Conservation (phyloP, 768 basidiomycete species). For the Mycena polygramma region DNA sequence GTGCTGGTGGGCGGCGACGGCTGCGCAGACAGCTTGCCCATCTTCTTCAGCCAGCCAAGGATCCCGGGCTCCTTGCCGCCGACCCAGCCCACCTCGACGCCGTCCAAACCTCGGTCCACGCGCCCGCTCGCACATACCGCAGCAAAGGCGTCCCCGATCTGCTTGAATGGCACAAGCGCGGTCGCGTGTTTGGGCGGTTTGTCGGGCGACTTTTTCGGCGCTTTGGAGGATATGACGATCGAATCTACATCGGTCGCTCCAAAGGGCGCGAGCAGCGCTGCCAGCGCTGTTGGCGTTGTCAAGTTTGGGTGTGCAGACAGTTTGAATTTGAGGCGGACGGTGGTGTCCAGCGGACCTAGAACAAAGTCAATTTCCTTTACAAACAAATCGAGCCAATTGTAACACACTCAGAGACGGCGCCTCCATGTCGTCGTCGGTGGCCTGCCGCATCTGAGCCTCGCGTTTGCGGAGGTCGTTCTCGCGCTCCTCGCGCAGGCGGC, state of each 20-base stretch:
- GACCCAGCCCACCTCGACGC: constrained; percentile 81
- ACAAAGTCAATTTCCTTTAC: too few species aligned
- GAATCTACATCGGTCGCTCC: constrained; percentile 73
- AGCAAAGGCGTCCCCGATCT: constrained; percentile 82
- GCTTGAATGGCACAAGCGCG: constrained; percentile 82
- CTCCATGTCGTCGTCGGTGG: constrained; percentile 57
- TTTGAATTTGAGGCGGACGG: constrained; percentile 78
- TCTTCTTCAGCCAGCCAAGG: constrained; percentile 78
- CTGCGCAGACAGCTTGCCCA: constrained; percentile 68
- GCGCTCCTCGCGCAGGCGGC: constrained; percentile 74
- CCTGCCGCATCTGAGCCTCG: constrained; percentile 56
- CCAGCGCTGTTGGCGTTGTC: constrained; percentile 63
- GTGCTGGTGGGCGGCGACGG: constrained; percentile 34
- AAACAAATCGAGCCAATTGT: constrained; percentile 2
- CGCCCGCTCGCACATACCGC: constrained; percentile 74
- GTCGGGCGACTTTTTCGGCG: constrained; percentile 66
- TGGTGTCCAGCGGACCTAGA: constrained; percentile 77
- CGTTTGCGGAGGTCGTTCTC: constrained; percentile 64
- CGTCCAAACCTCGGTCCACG: constrained; percentile 65
- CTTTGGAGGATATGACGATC: constrained; percentile 77
- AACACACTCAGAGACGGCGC: constrained; percentile 69
- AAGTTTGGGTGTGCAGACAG: constrained; percentile 69
- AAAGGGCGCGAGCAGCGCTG: constrained; percentile 67
- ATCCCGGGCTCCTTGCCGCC: constrained; percentile 81
- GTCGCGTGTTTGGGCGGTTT: constrained; percentile 76